phyloP scores from a whole-genome alignment of 148 eudicot species.

The Rhododendron simsii region DNA sequence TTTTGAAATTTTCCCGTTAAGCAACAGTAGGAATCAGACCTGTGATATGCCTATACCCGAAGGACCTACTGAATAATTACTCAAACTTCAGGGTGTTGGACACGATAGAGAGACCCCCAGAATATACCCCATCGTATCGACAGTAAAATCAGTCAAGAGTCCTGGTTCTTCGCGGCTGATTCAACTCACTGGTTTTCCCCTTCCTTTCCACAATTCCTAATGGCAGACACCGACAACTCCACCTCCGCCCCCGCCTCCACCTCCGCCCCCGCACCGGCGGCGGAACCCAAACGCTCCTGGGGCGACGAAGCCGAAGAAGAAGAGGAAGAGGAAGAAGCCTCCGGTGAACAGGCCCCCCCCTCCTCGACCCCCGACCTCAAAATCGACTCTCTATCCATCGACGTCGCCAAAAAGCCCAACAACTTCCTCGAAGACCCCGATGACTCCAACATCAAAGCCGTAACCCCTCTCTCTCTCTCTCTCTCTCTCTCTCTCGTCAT shows the following conservation, averaged over 20 bases:
- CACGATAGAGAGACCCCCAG: no score
- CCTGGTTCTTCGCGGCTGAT: neutral
- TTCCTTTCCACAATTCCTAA: neutral
- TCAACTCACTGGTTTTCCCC: neutral
- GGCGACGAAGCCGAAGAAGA: constrained; percentile 57
- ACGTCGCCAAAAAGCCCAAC: constrained; percentile 14
- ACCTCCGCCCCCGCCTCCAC: neutral
- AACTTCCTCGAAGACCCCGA: constrained; percentile 58
- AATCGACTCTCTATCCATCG: constrained; percentile 24
- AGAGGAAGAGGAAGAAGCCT: neutral
- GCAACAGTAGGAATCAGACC: no score
- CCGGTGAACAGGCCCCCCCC: constrained; percentile 8
- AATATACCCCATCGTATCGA: neutral
- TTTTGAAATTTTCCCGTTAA: no score
- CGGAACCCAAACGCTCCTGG: constrained; percentile 29
- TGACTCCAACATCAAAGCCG: constrained; percentile 63
- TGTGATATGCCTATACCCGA: no score
- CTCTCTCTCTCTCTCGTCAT: no score
- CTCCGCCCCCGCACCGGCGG: constrained; percentile 17
- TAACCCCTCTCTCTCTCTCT: neutral
- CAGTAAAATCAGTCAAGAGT: neutral
- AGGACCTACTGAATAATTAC: no score
- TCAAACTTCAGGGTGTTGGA: no score
- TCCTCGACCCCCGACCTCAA: constrained; percentile 16
- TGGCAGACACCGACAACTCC: constrained; percentile 15